phyloP scores from a whole-genome alignment of 2,329 filamentous ascomycete genomes.

The Aspergillus sergii region DNA sequence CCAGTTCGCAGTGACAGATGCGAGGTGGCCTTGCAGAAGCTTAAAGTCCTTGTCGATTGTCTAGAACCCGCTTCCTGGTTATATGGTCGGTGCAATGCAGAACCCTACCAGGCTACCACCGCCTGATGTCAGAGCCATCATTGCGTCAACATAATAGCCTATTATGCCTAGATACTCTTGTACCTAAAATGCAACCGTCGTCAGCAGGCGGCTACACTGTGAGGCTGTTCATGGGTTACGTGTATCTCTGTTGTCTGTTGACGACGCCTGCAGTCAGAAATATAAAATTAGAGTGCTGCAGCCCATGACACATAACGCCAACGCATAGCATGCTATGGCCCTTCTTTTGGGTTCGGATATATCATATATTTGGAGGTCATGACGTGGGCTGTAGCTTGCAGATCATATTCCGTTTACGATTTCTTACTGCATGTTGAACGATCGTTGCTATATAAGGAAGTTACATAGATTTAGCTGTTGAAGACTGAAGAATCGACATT shows the following conservation, averaged over 20 bases:
- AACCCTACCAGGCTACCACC: no score
- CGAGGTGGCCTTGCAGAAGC: not conserved
- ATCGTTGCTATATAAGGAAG: not conserved
- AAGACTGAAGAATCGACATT: not conserved
- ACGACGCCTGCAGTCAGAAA: not conserved
- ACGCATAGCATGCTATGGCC: not conserved
- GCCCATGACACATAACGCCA: not conserved
- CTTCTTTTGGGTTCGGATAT: not conserved
- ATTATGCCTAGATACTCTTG: not conserved
- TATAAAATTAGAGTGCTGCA: not conserved
- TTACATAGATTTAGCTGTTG: not conserved
- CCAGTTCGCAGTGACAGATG: not conserved
- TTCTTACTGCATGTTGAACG: not conserved
- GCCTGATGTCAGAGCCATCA: not conserved
- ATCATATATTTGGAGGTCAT: not conserved
- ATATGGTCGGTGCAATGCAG: not conserved
- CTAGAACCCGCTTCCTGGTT: not conserved
- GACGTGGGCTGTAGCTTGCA: not conserved
- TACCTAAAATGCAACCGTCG: not conserved
- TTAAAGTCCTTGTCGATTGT: not conserved
- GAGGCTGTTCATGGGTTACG: not conserved
- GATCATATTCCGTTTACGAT: not conserved
- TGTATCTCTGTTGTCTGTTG: not conserved
- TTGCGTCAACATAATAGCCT: not conserved
- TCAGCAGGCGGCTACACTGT: not conserved